Base-by-base conservation (phyloP, 768 basidiomycete species). In the Mycena rebaudengoi region DNA sequence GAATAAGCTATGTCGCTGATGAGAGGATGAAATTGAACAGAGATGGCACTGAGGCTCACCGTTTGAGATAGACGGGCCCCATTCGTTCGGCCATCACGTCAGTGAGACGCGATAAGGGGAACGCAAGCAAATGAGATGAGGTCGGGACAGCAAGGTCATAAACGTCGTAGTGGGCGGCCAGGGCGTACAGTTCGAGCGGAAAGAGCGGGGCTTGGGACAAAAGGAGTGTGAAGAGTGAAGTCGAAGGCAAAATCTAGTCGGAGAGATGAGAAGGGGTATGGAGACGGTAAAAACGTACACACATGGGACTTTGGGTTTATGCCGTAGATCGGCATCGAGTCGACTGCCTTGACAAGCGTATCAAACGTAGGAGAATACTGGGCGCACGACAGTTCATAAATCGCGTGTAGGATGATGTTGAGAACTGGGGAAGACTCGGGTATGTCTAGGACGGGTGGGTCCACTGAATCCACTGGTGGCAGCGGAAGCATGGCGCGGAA, bases 11-110 rank as follows among this genome's bases (percentile, higher is more conserved):
- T 5, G 0, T 43, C n/a, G 14, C 25, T 5, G 3, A 21, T 43
- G 32, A n/a, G 33, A 10, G 35, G 54, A 13, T 11, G 14, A 14
- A 18, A 29, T 13, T 14, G 14, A 12, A 48, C 29, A 26, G 20
- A 39, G 21, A 18, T 29, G 21, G 21, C 16, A 11, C 13, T 16
- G 29, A 8, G 29, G 4, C 62, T 58, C 40, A 33, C 65, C 90
- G 87, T 69, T 92, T 93, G 65, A 95, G 79, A 70, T 95, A 95
- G 21, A 87, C 76, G 3, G 93, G 84, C 8, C 92, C 92, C 52
- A 95, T 94, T 41, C 80, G 82, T 46, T 83, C 79, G 5, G 87
- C 90, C 75, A 88, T 82, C 46, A 88, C 88, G 72, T 95, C 94
- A 4, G 89, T 87, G 45, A 95, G 76, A 0, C 84, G 78, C 5